Percentiles rank a stretch among this genome's conserved stretches.
Conservation (phyloP, 148 eudicot species). For the Heliosperma pusillum region DNA sequence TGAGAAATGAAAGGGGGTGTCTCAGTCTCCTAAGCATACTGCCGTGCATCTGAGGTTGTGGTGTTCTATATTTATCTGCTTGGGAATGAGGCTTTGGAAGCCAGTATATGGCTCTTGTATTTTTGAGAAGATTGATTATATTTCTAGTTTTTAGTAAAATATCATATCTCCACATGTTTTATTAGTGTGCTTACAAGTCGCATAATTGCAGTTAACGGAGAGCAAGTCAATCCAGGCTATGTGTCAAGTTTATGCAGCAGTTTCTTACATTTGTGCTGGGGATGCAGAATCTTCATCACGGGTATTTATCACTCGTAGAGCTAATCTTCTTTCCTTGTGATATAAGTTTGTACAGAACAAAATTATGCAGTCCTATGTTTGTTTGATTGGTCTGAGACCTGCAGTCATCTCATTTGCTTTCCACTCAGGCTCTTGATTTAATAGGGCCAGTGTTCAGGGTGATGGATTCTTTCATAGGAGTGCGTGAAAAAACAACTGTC, state of each 20-base stretch:
- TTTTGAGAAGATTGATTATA: not conserved
- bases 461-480: slow-evolving; percentile 87
- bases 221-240: slow-evolving; percentile 86
- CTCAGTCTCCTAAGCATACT: not conserved
- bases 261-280: slow-evolving; percentile 81
- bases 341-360: not conserved
- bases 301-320: slow-evolving; percentile 33
- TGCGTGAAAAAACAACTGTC: slow-evolving; percentile 83
- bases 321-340: not conserved
- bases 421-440: slow-evolving; percentile 80
- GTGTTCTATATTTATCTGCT: not conserved
- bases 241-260: slow-evolving; percentile 89
- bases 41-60: not conserved
- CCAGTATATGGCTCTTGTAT: not conserved
- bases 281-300: slow-evolving; percentile 81
- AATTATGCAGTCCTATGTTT: not conserved
- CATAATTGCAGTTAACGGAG: slow-evolving; percentile 60
- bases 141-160: not conserved
- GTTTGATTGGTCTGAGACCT: slow-evolving; percentile 1
- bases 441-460: slow-evolving; percentile 70
- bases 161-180: not conserved
- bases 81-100: not conserved
- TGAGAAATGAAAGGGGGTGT: not conserved
- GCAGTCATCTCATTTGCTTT: slow-evolving; percentile 13
- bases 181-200: slow-evolving; percentile 8